Percentiles rank a stretch among this genome's conserved stretches.
phyloP scores from a whole-genome alignment of 1,139 yeast genomes.

The Lodderomyces beijingensis region DNA sequence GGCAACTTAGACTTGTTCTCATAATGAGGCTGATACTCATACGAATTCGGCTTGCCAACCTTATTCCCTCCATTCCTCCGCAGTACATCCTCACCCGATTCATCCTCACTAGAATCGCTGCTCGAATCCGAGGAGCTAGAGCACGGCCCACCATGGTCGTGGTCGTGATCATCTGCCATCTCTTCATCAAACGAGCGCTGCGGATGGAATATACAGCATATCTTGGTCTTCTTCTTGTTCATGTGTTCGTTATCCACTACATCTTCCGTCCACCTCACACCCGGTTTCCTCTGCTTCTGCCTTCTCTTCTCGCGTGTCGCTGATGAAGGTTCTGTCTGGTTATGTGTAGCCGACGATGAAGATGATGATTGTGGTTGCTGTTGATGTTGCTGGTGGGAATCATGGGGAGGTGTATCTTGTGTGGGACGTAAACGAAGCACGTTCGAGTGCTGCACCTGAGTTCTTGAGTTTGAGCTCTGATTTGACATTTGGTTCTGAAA shows the following conservation, averaged over 20 bases:
- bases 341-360: constrained; percentile 2
- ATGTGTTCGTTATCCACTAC: constrained; percentile 86
- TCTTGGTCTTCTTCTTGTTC: constrained; percentile 83
- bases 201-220: constrained; percentile 95
- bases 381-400: constrained; percentile 1
- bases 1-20: constrained; percentile 23
- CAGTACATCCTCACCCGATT: constrained; percentile 24
- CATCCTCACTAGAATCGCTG: constrained; percentile 29
- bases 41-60: constrained; percentile 53
- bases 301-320: constrained; percentile 15
- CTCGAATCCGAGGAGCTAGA: constrained; percentile 20
- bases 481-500: constrained; percentile 1
- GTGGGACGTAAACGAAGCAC: constrained; percentile 6
- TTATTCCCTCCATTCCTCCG: constrained; percentile 1
- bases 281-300: constrained; percentile 29
- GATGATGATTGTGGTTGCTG: constrained; percentile 4
- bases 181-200: constrained; percentile 66
- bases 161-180: constrained; percentile 7
- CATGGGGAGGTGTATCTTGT: constrained; percentile 1
- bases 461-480: constrained; percentile 1
- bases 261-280: constrained; percentile 80
- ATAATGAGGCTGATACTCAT: constrained; percentile 69
- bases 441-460: constrained; percentile 2
- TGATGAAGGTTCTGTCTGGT: constrained; percentile 2
- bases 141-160: constrained; percentile 6